These are phyloP conservation scores for Phenoliferia sp. DNA, from an alignment of 1,284 basidiomycete species.

Conservation along the genomic window DNA sequence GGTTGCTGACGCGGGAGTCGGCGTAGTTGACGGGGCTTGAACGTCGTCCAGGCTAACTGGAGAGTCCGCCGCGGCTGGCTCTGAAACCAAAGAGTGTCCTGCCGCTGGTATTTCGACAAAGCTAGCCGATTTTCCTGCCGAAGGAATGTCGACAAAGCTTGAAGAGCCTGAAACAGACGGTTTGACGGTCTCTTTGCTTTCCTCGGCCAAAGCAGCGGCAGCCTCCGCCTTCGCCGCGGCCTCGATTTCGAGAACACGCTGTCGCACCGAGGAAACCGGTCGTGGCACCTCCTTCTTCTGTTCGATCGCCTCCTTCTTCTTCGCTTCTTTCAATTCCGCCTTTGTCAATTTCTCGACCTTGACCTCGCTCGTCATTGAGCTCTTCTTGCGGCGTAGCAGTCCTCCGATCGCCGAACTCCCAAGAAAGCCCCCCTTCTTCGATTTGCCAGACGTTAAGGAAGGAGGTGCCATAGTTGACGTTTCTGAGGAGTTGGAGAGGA, in stretches of 20 bases:
- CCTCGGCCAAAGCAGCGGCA: not conserved
- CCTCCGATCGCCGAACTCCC: constrained; percentile 3
- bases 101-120: too few relatives aligned
- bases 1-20: too few relatives aligned
- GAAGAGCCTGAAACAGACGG: not conserved
- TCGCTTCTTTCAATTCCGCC: not conserved
- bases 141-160: too few relatives aligned
- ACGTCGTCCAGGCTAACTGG: too few relatives aligned
- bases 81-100: too few relatives aligned
- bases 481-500: not conserved
- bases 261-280: not conserved
- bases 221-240: not conserved
- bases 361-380: constrained; percentile 1
- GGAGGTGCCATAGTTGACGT: not conserved
- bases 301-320: not conserved
- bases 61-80: too few relatives aligned
- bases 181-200: not conserved
- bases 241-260: not conserved
- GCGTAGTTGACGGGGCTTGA: too few relatives aligned
- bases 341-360: not conserved
- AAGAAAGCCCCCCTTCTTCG: constrained; percentile 20
- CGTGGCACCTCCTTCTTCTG: not conserved
- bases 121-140: too few relatives aligned
- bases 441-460: constrained; percentile 3
- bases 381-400: constrained; percentile 24